Evolutionary conservation across 192 early-diverging fungal genomes (phyloP).

Genomic region (Coemansia sp.): DNA sequence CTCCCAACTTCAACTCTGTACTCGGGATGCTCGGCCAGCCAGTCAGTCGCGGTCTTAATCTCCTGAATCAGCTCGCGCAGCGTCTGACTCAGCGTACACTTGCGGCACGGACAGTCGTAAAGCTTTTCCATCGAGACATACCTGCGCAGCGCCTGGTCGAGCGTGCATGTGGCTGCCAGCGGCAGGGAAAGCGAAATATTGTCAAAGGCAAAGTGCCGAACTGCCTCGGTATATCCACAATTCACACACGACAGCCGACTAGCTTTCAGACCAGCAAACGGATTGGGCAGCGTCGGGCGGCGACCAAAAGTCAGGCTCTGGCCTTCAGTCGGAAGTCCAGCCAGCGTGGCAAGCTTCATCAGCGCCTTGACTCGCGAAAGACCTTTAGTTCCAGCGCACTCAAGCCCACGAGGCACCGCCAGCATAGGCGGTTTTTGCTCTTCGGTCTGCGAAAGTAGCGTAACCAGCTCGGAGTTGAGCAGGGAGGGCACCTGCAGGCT

Average conservation of each 20-base stretch:
- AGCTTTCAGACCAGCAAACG: slow-evolving; percentile 76
- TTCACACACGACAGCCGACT: slow-evolving; percentile 71
- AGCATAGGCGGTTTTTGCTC: slow-evolving; percentile 21
- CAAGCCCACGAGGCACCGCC: slow-evolving; percentile 41
- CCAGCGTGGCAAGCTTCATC: slow-evolving; percentile 37
- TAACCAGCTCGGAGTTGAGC: slow-evolving; percentile 26
- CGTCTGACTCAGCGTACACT: slow-evolving; percentile 49
- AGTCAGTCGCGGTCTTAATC: slow-evolving; percentile 23
- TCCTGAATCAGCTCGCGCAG: slow-evolving; percentile 40
- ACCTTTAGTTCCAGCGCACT: slow-evolving; percentile 44
- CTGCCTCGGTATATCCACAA: slow-evolving; percentile 76
- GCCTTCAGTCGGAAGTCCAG: slow-evolving; percentile 31
- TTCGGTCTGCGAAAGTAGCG: slow-evolving; percentile 23
- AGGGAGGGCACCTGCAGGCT: slow-evolving; percentile 40
- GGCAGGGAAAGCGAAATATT: slow-evolving; percentile 74
- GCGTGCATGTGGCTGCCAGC: slow-evolving; percentile 33
- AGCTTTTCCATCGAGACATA: slow-evolving; percentile 48
- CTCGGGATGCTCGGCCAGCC: slow-evolving; percentile 31
- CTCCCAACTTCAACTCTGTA: slow-evolving; percentile 9
- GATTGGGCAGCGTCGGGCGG: slow-evolving; percentile 54
- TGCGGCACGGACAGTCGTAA: slow-evolving; percentile 40
- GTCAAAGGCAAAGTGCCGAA: slow-evolving; percentile 80
- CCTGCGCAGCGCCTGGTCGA: slow-evolving; percentile 38
- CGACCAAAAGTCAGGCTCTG: slow-evolving; percentile 44
- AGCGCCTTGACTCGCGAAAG: slow-evolving; percentile 45